Conservation (phyloP, 768 basidiomycete species). For the Clitopilus passeckerianus region DNA sequence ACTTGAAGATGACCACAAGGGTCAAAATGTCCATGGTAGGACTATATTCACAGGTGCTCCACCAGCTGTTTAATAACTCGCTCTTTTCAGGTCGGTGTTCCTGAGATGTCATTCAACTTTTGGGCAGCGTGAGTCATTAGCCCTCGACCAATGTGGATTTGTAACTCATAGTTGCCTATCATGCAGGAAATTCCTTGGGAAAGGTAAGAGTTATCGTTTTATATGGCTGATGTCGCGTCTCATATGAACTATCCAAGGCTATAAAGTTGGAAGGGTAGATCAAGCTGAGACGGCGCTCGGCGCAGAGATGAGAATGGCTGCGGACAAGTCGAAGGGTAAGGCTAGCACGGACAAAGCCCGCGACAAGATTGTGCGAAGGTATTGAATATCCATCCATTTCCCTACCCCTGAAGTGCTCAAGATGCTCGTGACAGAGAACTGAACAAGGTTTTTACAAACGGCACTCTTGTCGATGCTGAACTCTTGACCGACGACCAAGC, state of each 20-base stretch:
- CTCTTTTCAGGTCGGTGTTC: conserved; percentile 77
- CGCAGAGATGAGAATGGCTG: conserved; percentile 90
- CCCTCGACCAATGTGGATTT: neutral
- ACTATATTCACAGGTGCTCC: neutral
- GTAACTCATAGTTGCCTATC: neutral
- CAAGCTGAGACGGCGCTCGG: conserved; percentile 97
- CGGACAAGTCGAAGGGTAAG: conserved; percentile 55
- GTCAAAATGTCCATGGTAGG: conserved; percentile 99
- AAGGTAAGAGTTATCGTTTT: conserved; percentile 35
- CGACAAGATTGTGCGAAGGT: conserved; percentile 89
- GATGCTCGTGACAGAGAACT: conserved; percentile 55
- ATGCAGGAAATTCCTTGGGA: conserved; percentile 74
- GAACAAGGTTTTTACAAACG: conserved; percentile 94
- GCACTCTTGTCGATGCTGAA: conserved; percentile 88
- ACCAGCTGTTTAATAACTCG: neutral
- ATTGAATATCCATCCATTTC: conserved; percentile 4
- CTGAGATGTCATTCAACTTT: conserved; percentile 89
- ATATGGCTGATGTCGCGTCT: neutral
- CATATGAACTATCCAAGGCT: conserved; percentile 40
- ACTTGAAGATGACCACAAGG: conserved; percentile 83
- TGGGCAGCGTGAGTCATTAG: conserved; percentile 72
- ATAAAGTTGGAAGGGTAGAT: conserved; percentile 95
- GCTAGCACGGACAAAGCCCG: conserved; percentile 56
- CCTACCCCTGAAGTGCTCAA: neutral
- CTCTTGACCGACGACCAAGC: conserved; percentile 91